Base-by-base conservation (phyloP, 1,139 yeast genomes). In the Suhomyces chickasaworum region DNA sequence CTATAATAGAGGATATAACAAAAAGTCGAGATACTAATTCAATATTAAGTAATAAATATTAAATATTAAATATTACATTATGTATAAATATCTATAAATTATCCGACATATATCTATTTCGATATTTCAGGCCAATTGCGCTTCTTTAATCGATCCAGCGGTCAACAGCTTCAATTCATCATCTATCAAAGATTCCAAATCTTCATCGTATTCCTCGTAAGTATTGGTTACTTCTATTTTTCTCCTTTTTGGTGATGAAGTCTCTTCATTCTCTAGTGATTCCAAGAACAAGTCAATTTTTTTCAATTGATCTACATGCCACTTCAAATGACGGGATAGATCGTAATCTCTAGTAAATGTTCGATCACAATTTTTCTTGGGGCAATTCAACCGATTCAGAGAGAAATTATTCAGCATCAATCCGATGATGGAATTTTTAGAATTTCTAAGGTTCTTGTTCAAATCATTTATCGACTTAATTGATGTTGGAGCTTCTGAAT, bases 311-410 rank as follows among this genome's bases (percentile, higher is more conserved):
- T 64, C 64, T 9, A 71, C 69, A 57, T 83, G 88, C 85, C 86
- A 80, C 34, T 60, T 63, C 41, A 82, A 53, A 58, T 83, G 89
- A 39, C 86, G 68, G 18, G 61, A 58, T 31, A 81, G 60, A 56
- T 81, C 86, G 53, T 73, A 71, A 0, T 73, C 71, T 47, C 75
- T 65, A 16, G 71, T 64, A 55, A 81, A 83, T 23, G 60, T 61
- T 33, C 85, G 63, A 25, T 59, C 64, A 57, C 89, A 83, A 39
- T 70, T 70, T 15, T 55, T 58, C 46, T 67, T 73, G 1, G 81
- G 76, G 55, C 89, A 83, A 0, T 58, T 47, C 1, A 78, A 53
- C 16, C 63, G 64, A 17, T 71, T 65, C 10, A 59, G 58, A 17
- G 66, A 60, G 33, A 64, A 61, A 59, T 74, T 69, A 35, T 59